A percentile compares a stretch with the other conserved stretches of the same genome.
These are phyloP conservation scores for Usnea hakonensis DNA, from an alignment of 495 filamentous ascomycete species.

Conservation along the genomic window DNA sequence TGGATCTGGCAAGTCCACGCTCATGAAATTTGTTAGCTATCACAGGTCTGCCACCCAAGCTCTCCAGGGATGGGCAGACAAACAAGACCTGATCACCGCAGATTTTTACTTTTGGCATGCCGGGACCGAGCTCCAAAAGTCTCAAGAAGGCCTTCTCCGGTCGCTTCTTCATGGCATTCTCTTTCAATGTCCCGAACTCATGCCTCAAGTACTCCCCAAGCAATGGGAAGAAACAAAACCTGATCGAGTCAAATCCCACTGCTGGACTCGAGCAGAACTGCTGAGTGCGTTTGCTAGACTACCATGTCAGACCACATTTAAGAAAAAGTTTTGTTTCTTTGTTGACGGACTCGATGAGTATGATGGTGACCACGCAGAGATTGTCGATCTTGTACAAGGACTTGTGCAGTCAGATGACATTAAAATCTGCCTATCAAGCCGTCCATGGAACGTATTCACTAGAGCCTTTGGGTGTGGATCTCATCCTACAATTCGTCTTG, in stretches of 20 bases:
- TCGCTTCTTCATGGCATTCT: constrained; percentile 36
- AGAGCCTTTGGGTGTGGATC: constrained; percentile 26
- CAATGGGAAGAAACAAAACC: background rate
- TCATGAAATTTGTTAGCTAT: constrained; percentile 36
- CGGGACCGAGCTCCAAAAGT: constrained; percentile 34
- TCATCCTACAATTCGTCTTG: constrained; percentile 4
- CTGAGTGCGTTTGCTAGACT: background rate
- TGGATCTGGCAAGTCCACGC: constrained; percentile 40
- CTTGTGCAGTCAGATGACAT: constrained; percentile 24
- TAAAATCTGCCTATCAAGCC: constrained; percentile 45
- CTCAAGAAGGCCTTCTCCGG: constrained; percentile 35
- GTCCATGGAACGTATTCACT: constrained; percentile 41
- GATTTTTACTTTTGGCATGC: constrained; percentile 42
- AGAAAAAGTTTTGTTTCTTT: constrained; percentile 35
- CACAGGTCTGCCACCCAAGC: constrained; percentile 14
- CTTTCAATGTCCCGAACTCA: constrained; percentile 28
- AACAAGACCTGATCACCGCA: constrained; percentile 29
- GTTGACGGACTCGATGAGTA: constrained; percentile 46
- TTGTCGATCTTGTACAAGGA: constrained; percentile 21
- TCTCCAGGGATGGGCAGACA: constrained; percentile 27
- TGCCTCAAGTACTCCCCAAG: constrained; percentile 17
- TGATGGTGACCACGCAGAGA: constrained; percentile 12
- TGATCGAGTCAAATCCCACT: background rate
- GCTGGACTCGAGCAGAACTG: background rate
- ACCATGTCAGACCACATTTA: background rate